phyloP scores from a whole-genome alignment of 2,329 filamentous ascomycete genomes.

The Trichoderma endophyticum region DNA sequence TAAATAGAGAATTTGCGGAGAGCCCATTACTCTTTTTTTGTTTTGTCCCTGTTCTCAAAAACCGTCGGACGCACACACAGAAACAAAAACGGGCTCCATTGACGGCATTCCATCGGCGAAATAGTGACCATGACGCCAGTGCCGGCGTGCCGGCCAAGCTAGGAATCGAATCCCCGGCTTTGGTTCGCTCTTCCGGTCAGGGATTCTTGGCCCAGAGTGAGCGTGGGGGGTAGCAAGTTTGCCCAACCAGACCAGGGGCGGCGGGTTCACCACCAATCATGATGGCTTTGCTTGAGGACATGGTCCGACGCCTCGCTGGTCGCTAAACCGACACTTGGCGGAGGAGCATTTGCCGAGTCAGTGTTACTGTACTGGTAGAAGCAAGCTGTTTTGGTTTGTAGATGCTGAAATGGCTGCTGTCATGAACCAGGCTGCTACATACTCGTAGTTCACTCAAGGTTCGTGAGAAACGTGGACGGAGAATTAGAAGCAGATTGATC shows the following conservation, averaged over 20 bases:
- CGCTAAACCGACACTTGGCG: neutral
- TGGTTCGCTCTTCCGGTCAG: conserved; percentile 4
- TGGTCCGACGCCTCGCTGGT: neutral
- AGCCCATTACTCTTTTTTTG: neutral
- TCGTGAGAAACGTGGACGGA: neutral
- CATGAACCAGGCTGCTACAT: no score
- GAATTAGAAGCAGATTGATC: neutral
- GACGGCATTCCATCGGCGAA: conserved; percentile 16
- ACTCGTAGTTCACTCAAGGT: neutral
- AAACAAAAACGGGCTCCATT: neutral
- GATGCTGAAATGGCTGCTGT: neutral
- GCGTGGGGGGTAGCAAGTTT: conserved; percentile 1
- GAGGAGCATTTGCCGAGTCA: neutral
- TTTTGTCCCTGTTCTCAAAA: neutral
- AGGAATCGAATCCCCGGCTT: neutral
- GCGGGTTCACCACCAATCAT: neutral
- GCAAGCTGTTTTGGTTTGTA: neutral
- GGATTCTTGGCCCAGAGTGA: neutral
- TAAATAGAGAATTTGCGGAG: conserved; percentile 13
- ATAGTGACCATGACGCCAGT: conserved; percentile 10
- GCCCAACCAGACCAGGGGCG: neutral
- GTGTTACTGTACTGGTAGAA: neutral
- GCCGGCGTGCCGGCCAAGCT: conserved; percentile 6
- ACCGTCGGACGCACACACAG: neutral
- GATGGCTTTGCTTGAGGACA: neutral